Evolutionary conservation across 495 filamentous ascomycete species (phyloP), one percentile per base, ranked within the genome.

Genomic region (Cercophora sp.): DNA sequence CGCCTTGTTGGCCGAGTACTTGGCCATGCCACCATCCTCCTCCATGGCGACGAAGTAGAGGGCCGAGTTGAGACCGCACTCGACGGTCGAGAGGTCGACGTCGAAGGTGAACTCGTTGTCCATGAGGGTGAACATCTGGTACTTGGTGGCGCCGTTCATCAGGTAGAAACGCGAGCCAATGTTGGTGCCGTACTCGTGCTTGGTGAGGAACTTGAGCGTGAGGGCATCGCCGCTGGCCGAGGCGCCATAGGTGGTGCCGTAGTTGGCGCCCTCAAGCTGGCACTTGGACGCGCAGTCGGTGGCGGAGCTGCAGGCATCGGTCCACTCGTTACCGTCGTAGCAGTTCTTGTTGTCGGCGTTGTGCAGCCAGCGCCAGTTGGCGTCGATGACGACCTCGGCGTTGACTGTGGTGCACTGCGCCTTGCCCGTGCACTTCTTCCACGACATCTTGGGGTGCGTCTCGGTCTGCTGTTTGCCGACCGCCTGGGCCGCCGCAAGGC

Each of bases 41-140:
- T 76, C 71, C 79, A 83, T 83, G 41, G 72, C 70, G 25, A 79
- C 73, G 50, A 83, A 80, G 70, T 82, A 83, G 2, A 83, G 70
- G 16, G 80, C 80, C 23, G 74, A 72, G 64, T 82, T 83, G 22
- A 83, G 57, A 43, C 79, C 79, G 57, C 80, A 83, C 51, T 63
- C 60, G 36, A 55, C 63, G 50, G 69, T 75, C 13, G 73, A 78
- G 3, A 82, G 71, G 55, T 83, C 80, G 44, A 83, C 79, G 51
- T 81, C 79, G 55, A 83, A 82, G 51, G 76, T 63, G 66, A 83
- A 81, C 68, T 84, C 80, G 64, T 78, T 78, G 66, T 72, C 72
- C 68, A 70, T 63, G 10, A 82, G 72, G 31, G 72, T 74, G 69
- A 82, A 81, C 67, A 76, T 80, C 66, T 81, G 68, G 67, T 84